Percentiles rank a stretch among this genome's conserved stretches.
Conservation (phyloP, 768 basidiomycete species). For the Coprinellus aureogranulatus region DNA sequence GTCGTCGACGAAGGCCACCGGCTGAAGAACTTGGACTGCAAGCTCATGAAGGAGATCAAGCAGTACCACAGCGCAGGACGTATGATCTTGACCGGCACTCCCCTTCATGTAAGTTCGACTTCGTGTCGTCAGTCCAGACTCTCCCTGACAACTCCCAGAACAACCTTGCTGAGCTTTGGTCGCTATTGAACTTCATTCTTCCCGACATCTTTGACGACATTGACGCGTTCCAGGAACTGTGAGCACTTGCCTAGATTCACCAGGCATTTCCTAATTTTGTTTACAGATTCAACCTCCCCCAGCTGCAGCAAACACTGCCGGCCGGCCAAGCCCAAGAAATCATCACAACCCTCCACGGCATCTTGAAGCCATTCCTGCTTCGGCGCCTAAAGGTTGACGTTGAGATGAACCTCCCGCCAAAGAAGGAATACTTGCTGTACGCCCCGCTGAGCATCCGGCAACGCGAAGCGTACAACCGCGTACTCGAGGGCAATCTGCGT, state of each 20-base stretch:
- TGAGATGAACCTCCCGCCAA: slow-evolving; percentile 73
- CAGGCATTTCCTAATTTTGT: not conserved
- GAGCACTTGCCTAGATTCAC: slow-evolving; percentile 13
- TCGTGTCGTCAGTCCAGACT: not conserved
- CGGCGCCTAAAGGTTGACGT: slow-evolving; percentile 92
- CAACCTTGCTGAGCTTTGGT: slow-evolving; percentile 93
- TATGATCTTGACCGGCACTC: slow-evolving; percentile 95
- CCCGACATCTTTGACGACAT: slow-evolving; percentile 92
- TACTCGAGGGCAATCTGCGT: slow-evolving; percentile 70
- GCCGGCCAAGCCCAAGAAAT: slow-evolving; percentile 61
- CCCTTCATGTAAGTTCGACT: slow-evolving; percentile 70
- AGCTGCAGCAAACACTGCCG: slow-evolving; percentile 55
- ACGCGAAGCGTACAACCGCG: slow-evolving; percentile 79
- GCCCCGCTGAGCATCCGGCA: slow-evolving; percentile 84
- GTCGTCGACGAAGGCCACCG: slow-evolving; percentile 96
- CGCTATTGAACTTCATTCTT: slow-evolving; percentile 91
- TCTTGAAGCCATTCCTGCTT: slow-evolving; percentile 93
- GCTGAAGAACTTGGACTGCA: slow-evolving; percentile 91
- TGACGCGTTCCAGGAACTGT: slow-evolving; percentile 90
- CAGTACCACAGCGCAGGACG: slow-evolving; percentile 79
- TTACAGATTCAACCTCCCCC: slow-evolving; percentile 75
- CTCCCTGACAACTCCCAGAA: slow-evolving; percentile 55
- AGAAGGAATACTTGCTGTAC: slow-evolving; percentile 93
- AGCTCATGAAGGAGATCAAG: slow-evolving; percentile 87
- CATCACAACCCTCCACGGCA: slow-evolving; percentile 78